Base-by-base conservation (phyloP, 1,139 yeast species). In the Ashbya aceris region DNA sequence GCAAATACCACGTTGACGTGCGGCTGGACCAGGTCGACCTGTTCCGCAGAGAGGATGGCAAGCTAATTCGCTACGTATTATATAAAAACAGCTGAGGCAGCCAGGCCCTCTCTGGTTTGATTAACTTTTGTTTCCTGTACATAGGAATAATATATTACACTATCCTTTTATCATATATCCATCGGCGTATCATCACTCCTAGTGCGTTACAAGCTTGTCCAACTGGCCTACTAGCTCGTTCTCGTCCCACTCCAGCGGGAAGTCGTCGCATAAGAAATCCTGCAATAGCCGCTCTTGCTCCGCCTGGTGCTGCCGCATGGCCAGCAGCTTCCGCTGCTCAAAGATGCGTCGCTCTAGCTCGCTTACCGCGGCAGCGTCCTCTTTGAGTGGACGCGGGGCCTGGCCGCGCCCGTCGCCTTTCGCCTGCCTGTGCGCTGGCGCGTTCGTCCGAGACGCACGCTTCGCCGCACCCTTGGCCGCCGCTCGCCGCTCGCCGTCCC, bases 1-100 rank as follows among this genome's bases (percentile, higher is more conserved):
- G 64, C 7, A 52, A 53, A 31, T 59, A 50, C 40, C 62, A 59
- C 39, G 54, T 58, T 12, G 59, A 56, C 41, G 55, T 54, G 17
- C 51, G 50, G 38, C 41, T 60, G 38, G 52, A 54, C 26, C 54
- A 54, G 42, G 52, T 60, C 10, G 55, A 51, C 37, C 48, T 60
- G 14, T 38, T 57, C 39, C 44, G 60, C 28, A 47, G 46, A 32
- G 62, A 58, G 38, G 43, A 53, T 33, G 55, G 47, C 11, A 45
- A 58, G 40, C 27, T 53, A 17, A 49, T 58, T 3, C 50, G 58
- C 30, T 58, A 58, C 43, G 50, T 58, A 20, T 39, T 60, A 37
- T 58, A 50, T 43, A 55, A 56, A 41, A 49, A 50, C 23, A 17
- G 23, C 23, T 17, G 23, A 17, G 23, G 23, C 23, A 17, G 23